Evolutionary conservation across 2,329 filamentous ascomycete species (phyloP).

Genomic region (Dactylellina cionopaga): DNA sequence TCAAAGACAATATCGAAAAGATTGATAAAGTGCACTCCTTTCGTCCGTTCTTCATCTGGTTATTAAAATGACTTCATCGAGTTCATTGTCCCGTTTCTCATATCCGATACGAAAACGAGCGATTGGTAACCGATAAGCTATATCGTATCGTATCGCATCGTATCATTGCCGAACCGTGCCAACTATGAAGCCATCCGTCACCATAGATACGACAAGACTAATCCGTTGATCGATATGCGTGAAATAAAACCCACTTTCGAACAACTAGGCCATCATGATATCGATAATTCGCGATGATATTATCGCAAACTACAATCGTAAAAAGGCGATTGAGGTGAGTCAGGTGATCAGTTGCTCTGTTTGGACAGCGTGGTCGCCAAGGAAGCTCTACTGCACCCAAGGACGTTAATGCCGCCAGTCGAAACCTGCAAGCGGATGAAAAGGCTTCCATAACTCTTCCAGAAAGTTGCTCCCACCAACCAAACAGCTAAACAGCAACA

Average conservation of each 20-base stretch:
- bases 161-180: too few relatives aligned
- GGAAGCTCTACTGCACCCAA: conserved; percentile 24
- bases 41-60: conserved; percentile 27
- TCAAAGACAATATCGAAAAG: background rate
- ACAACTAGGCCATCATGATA: background rate
- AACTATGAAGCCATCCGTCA: background rate
- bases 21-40: conserved; percentile 20
- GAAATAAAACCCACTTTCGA: too few relatives aligned
- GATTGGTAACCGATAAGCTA: too few relatives aligned
- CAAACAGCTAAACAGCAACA: background rate
- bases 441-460: conserved; percentile 17
- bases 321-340: background rate
- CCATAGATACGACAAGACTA: background rate
- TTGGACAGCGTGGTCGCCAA: conserved; percentile 36
- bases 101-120: conserved; percentile 36
- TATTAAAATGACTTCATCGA: background rate
- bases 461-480: conserved; percentile 5
- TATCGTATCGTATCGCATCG: too few relatives aligned
- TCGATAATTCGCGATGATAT: background rate
- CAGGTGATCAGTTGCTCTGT: conserved; percentile 25
- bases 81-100: conserved; percentile 9
- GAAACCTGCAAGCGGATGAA: background rate
- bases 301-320: background rate
- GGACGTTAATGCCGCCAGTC: conserved; percentile 12
- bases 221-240: too few relatives aligned